Evolutionary conservation across 768 basidiomycete genomes (phyloP).

Genomic region (Leucocoprinus leucothites): DNA sequence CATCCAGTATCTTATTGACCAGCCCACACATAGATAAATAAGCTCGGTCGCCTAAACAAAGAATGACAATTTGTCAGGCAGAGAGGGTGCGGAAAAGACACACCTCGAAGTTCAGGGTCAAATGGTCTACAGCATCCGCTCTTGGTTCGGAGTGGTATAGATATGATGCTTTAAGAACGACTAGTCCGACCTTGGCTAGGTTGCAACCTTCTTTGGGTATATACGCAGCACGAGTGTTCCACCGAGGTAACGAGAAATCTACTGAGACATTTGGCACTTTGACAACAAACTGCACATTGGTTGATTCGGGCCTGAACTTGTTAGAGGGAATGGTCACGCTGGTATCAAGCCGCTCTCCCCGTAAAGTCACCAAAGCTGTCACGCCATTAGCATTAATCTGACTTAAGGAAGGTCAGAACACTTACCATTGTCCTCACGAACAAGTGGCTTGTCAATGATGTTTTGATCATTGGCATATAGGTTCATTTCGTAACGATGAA

Average conservation of each 20-base stretch:
- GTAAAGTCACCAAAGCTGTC: conserved; percentile 69
- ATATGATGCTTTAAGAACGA: conserved; percentile 69
- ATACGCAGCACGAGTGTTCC: conserved; percentile 84
- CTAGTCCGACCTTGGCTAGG: conserved; percentile 54
- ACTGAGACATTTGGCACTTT: conserved; percentile 56
- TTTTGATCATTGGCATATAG: conserved; percentile 94
- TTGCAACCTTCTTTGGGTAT: conserved; percentile 55
- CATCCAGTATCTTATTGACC: conserved; percentile 89
- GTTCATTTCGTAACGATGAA: conserved; percentile 76
- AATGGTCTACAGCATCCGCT: conserved; percentile 73
- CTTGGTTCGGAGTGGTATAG: conserved; percentile 66
- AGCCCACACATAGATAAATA: conserved; percentile 73
- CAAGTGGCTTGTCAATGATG: conserved; percentile 86
- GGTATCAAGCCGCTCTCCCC: conserved; percentile 53
- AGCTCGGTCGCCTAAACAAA: conserved; percentile 45
- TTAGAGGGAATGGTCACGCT: conserved; percentile 62
- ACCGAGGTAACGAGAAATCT: conserved; percentile 72
- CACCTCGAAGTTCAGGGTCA: conserved; percentile 67
- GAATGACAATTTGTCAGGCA: neutral
- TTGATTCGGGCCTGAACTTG: conserved; percentile 68
- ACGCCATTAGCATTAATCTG: neutral
- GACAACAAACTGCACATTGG: conserved; percentile 61
- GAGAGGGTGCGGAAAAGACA: conserved; percentile 15
- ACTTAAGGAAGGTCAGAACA: neutral
- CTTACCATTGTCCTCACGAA: conserved; percentile 81